Evolutionary conservation across 768 basidiomycete species (phyloP).

Genomic region (Phylloporus sp.): DNA sequence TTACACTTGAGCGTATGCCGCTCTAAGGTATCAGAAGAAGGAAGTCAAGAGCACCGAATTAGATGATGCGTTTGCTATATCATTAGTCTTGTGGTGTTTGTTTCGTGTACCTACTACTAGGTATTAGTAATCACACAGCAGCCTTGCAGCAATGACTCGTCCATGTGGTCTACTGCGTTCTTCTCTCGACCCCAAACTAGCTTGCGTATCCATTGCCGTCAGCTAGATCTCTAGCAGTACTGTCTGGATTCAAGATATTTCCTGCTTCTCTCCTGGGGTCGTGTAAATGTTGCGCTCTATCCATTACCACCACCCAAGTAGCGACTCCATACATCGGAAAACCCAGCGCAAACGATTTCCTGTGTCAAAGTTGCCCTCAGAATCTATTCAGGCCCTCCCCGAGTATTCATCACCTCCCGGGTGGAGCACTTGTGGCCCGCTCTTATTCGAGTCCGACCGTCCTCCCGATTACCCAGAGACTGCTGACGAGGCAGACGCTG

Average conservation of each 20-base stretch:
- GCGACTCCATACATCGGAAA: slow-evolving; percentile 23
- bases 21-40: slow-evolving; percentile 5
- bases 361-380: slow-evolving; percentile 56
- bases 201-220: slow-evolving; percentile 1
- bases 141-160: background rate
- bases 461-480: slow-evolving; percentile 78
- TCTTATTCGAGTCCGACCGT: slow-evolving; percentile 44
- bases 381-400: slow-evolving; percentile 62
- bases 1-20: slow-evolving; percentile 13
- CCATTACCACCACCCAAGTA: slow-evolving; percentile 6
- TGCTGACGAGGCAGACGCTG: slow-evolving; percentile 72
- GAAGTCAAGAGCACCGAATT: background rate
- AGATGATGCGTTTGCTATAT: slow-evolving; percentile 1
- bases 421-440: slow-evolving; percentile 13
- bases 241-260: slow-evolving; percentile 3
- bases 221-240: slow-evolving; percentile 9
- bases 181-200: slow-evolving; percentile 8
- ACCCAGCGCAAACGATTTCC: slow-evolving; percentile 58
- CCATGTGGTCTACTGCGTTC: slow-evolving; percentile 2
- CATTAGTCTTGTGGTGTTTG: background rate
- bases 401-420: slow-evolving; percentile 49
- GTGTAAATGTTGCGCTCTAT: slow-evolving; percentile 18
- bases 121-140: slow-evolving; percentile 18
- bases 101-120: background rate
- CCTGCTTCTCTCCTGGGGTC: background rate